A percentile compares a stretch with the other conserved stretches of the same genome.
Conservation (phyloP, 2,329 filamentous ascomycete genomes). For the Cladosporium austrohemisphaericum region DNA sequence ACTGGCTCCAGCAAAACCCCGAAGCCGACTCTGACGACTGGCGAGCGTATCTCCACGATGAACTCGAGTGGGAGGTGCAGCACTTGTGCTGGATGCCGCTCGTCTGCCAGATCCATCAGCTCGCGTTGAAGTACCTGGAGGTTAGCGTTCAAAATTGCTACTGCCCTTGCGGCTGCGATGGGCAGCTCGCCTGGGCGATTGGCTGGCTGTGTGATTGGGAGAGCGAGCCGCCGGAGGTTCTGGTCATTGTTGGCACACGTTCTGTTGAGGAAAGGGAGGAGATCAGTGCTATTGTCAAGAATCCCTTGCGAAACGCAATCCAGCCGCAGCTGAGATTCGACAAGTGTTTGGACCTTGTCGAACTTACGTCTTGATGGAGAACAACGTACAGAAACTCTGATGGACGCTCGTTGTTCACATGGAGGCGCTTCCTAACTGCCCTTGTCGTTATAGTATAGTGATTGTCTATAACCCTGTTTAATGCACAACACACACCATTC, state of each 20-base stretch:
- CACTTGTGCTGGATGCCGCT: constrained; percentile 14
- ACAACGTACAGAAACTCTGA: too few species aligned
- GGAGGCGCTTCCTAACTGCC: too few species aligned
- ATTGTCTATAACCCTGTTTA: too few species aligned
- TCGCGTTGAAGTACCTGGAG: constrained; percentile 1
- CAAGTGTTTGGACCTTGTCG: constrained; percentile 1
- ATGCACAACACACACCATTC: too few species aligned
- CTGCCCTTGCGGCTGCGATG: constrained; percentile 11
- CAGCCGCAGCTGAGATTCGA: constrained; percentile 1
- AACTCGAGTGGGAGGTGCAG: constrained; percentile 15
- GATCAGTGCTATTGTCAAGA: constrained; percentile 5
- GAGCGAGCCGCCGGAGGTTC: constrained; percentile 7
- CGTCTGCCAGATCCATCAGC: constrained; percentile 9
- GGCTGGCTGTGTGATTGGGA: constrained; percentile 14
- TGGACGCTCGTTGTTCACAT: too few species aligned
- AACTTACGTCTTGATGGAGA: too few species aligned
- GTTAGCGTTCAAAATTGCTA: constrained; percentile 15
- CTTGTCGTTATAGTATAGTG: too few species aligned
- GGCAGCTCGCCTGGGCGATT: constrained; percentile 10
- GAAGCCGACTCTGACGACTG: not conserved
- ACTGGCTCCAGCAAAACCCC: constrained; percentile 1
- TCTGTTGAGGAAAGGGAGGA: not conserved
- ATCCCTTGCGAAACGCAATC: not conserved
- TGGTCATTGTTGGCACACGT: constrained; percentile 13
- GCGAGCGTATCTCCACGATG: constrained; percentile 2